Evolutionary conservation across 2,329 filamentous ascomycete species (phyloP).

Genomic region (Fusarium solani-melongenae): DNA sequence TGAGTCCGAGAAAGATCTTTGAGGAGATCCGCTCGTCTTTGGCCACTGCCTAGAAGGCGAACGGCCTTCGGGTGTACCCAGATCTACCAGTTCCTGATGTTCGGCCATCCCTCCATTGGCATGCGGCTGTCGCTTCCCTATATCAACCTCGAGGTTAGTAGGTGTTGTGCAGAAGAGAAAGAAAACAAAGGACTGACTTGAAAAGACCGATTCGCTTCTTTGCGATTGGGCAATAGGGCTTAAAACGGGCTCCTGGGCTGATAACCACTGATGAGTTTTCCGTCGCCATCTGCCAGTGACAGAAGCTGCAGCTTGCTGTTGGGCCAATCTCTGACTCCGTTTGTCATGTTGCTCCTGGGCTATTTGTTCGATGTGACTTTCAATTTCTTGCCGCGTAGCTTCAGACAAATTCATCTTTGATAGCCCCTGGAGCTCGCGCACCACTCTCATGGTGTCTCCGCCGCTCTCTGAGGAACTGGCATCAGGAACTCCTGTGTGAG

Average conservation of each 20-base stretch:
- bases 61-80: constrained; percentile 1
- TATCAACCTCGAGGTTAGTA: constrained; percentile 17
- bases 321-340: constrained; percentile 54
- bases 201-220: constrained; percentile 35
- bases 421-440: constrained; percentile 47
- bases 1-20: constrained; percentile 38
- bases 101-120: neutral
- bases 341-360: constrained; percentile 49
- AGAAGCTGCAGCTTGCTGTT: constrained; percentile 39
- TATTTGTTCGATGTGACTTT: constrained; percentile 53
- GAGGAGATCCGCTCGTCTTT: neutral
- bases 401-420: constrained; percentile 50
- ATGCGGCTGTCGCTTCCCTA: constrained; percentile 16
- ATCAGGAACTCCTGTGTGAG: constrained; percentile 64
- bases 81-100: constrained; percentile 21
- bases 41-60: neutral
- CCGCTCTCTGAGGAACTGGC: constrained; percentile 59
- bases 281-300: constrained; percentile 57
- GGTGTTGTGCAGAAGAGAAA: neutral
- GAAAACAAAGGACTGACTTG: constrained; percentile 39
- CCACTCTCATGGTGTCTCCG: constrained; percentile 52
- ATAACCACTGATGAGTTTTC: constrained; percentile 62
- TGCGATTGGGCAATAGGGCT: constrained; percentile 61
- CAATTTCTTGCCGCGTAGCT: constrained; percentile 58
- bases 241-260: constrained; percentile 59